phyloP scores from a whole-genome alignment of 768 basidiomycete species.

The Mrakia blollopis region DNA sequence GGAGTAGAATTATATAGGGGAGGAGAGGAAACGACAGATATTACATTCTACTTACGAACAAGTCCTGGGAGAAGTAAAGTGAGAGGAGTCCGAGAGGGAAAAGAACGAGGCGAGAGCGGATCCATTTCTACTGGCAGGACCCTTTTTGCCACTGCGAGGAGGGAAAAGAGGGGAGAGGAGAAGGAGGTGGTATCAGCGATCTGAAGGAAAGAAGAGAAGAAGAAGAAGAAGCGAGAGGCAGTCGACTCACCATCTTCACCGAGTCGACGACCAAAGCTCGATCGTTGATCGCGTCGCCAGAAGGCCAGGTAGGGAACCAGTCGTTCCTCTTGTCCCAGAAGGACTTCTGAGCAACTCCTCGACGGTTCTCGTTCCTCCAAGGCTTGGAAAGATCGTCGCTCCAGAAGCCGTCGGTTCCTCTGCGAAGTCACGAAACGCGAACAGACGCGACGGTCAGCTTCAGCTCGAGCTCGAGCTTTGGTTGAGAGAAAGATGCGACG shows the following conservation, averaged over 20 bases:
- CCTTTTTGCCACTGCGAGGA: neutral
- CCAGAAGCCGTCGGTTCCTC: conserved; percentile 20
- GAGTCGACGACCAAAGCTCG: conserved; percentile 18
- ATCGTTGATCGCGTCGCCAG: neutral
- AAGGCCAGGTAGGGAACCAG: conserved; percentile 21
- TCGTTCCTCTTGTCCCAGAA: conserved; percentile 2
- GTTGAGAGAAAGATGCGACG: neutral
- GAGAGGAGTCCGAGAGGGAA: neutral
- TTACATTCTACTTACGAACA: neutral
- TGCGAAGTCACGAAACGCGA: neutral
- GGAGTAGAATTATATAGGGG: no score
- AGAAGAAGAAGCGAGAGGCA: conserved; percentile 23
- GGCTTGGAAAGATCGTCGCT: conserved; percentile 10
- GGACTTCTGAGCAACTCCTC: neutral
- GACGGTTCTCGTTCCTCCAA: conserved; percentile 29
- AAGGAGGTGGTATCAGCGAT: neutral
- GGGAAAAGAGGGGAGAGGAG: neutral
- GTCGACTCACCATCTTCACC: conserved; percentile 23
- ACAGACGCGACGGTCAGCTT: neutral
- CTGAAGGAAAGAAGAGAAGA: neutral
- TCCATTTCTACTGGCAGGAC: neutral
- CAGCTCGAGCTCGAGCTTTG: neutral
- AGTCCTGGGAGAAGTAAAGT: neutral
- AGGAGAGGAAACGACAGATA: no score
- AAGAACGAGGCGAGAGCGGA: neutral